Evolutionary conservation across 1,139 yeast genomes (phyloP).

Genomic region (Candida albicans): DNA sequence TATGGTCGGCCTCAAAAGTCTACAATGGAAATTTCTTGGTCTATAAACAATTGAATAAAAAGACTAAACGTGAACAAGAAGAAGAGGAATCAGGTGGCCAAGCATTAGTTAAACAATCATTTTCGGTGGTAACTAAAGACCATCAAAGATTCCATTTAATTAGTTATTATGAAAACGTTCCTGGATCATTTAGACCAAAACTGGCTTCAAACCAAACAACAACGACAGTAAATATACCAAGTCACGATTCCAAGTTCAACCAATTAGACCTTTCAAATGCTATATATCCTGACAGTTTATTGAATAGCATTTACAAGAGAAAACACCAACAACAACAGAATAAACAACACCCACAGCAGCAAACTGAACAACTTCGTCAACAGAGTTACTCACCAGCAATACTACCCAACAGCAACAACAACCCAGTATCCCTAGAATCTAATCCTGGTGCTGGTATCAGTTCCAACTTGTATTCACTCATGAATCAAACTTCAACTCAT

Average conservation of each 20-base stretch:
- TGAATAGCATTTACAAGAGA: constrained; percentile 8
- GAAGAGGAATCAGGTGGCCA: constrained; percentile 30
- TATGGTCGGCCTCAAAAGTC: constrained; percentile 73
- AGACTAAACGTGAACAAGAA: constrained; percentile 7
- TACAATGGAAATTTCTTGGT: constrained; percentile 58
- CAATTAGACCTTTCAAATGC: constrained; percentile 19
- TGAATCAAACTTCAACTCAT: too few species aligned
- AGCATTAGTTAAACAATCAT: constrained; percentile 53
- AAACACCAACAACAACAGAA: constrained; percentile 5
- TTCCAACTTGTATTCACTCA: background rate
- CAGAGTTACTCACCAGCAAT: too few species aligned
- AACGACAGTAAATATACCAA: constrained; percentile 14
- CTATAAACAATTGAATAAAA: constrained; percentile 57
- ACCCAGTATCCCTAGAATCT: background rate
- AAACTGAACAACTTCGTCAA: background rate
- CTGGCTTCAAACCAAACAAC: constrained; percentile 1
- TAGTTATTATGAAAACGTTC: constrained; percentile 41
- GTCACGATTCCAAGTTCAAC: constrained; percentile 21
- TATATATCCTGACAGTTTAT: constrained; percentile 23
- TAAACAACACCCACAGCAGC: background rate
- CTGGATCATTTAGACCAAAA: constrained; percentile 1
- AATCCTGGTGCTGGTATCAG: background rate
- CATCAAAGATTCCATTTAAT: constrained; percentile 57
- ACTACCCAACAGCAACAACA: background rate
- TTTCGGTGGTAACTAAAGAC: constrained; percentile 50